Percentiles rank a stretch among this genome's conserved stretches.
Evolutionary conservation across 768 basidiomycete species (phyloP).

Genomic region (Pleurotus pulmonarius): DNA sequence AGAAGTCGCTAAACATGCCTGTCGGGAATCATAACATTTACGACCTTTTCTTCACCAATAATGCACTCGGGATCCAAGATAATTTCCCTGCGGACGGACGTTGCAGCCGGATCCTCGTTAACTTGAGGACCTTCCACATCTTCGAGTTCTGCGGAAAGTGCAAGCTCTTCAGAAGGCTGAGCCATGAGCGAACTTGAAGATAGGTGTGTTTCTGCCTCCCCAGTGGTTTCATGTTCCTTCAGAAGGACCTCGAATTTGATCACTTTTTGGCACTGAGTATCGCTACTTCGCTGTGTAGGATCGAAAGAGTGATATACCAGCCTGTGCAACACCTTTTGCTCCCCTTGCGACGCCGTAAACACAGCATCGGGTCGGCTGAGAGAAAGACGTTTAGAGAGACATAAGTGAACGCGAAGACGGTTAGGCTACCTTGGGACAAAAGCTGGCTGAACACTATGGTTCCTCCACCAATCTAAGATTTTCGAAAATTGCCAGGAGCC

Average conservation of each 20-base stretch:
- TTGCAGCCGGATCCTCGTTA: background rate
- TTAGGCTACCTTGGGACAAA: slow-evolving; percentile 50
- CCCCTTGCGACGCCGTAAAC: slow-evolving; percentile 22
- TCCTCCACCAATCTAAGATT: slow-evolving; percentile 42
- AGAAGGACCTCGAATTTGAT: slow-evolving; percentile 40
- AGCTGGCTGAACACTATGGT: slow-evolving; percentile 24
- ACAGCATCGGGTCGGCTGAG: slow-evolving; percentile 35
- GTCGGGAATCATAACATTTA: slow-evolving; percentile 57
- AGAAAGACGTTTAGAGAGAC: background rate
- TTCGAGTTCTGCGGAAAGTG: background rate
- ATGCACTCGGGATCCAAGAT: slow-evolving; percentile 19
- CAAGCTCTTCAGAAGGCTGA: background rate
- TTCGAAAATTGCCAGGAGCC: slow-evolving; percentile 36
- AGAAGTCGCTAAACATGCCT: slow-evolving; percentile 33
- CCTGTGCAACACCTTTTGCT: slow-evolving; percentile 38
- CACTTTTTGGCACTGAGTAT: slow-evolving; percentile 13
- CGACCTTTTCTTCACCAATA: slow-evolving; percentile 29
- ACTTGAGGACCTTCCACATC: background rate
- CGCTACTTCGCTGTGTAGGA: background rate
- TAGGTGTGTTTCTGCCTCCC: background rate
- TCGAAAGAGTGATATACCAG: slow-evolving; percentile 40
- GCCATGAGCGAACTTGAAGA: background rate
- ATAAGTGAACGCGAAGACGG: background rate
- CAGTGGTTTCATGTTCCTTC: slow-evolving; percentile 8
- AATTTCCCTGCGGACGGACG: background rate